A percentile compares a stretch with the other conserved stretches of the same genome.
Evolutionary conservation across 176 grass and related monocot species (phyloP).

Genomic region (Avena sativa): DNA sequence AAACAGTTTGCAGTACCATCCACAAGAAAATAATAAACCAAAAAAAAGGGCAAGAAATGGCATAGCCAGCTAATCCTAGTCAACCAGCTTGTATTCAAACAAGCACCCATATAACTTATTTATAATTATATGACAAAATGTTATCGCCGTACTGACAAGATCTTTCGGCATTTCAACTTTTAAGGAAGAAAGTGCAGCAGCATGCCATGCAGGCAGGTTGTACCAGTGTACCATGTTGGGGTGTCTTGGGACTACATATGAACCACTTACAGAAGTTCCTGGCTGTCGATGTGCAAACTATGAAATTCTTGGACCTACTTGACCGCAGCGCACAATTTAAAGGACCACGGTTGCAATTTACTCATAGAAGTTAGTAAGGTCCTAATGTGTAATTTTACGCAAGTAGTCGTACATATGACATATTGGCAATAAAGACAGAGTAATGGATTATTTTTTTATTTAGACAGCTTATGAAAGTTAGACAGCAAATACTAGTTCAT

Average conservation of each 20-base stretch:
- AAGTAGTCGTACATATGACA: neutral
- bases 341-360: neutral
- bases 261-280: neutral
- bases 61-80: constrained; percentile 15
- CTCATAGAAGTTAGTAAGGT: neutral
- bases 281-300: neutral
- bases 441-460: constrained; percentile 11
- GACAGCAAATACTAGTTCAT: constrained; percentile 1
- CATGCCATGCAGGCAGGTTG: neutral
- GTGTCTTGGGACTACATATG: neutral
- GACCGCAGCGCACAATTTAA: neutral
- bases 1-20: constrained; percentile 25
- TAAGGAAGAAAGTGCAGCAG: neutral
- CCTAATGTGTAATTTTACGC: neutral
- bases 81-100: neutral
- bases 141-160: neutral
- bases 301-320: neutral
- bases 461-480: constrained; percentile 23
- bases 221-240: neutral
- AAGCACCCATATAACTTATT: neutral
- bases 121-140: neutral
- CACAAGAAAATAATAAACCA: constrained; percentile 20
- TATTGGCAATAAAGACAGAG: neutral
- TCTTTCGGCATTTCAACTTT: neutral
- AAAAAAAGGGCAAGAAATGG: constrained; percentile 2